phyloP scores from a whole-genome alignment of 2,329 filamentous ascomycete species.

The Xylariomycetidae sp. region DNA sequence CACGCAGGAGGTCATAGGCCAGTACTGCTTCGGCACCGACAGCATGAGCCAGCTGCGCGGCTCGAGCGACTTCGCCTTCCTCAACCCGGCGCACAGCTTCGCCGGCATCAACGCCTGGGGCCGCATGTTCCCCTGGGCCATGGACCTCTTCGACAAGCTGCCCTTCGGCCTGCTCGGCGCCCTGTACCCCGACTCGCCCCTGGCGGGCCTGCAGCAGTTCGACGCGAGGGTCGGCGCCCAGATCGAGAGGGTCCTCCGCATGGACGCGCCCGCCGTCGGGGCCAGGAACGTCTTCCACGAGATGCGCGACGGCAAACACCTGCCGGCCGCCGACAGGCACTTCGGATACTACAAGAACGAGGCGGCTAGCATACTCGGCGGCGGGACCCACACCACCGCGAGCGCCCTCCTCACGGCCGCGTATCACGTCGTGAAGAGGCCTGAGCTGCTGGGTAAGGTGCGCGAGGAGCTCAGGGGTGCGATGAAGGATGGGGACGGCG shows the following conservation, averaged over 20 bases:
- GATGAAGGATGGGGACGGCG: slow-evolving; percentile 1
- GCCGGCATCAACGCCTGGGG: slow-evolving; percentile 1
- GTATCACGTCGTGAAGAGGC: slow-evolving; percentile 6
- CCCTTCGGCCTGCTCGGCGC: background rate
- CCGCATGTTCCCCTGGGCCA: slow-evolving; percentile 3
- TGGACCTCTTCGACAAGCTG: slow-evolving; percentile 1
- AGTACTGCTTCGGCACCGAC: slow-evolving; percentile 3
- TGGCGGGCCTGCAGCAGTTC: background rate
- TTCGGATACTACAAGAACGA: slow-evolving; percentile 4
- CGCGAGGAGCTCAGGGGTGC: slow-evolving; percentile 5
- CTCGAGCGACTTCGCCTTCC: slow-evolving; percentile 1
- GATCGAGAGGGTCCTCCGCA: slow-evolving; percentile 1
- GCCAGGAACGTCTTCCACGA: slow-evolving; percentile 8
- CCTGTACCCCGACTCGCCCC: background rate
- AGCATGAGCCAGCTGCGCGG: slow-evolving; percentile 2
- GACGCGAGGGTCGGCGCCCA: background rate
- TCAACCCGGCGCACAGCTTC: background rate
- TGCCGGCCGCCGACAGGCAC: slow-evolving; percentile 3
- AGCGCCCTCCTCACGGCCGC: slow-evolving; percentile 5
- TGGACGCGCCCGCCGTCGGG: slow-evolving; percentile 2
- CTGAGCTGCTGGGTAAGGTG: slow-evolving; percentile 3
- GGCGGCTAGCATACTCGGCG: slow-evolving; percentile 7
- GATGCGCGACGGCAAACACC: slow-evolving; percentile 6
- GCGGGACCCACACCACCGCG: slow-evolving; percentile 8
- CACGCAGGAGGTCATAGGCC: slow-evolving; percentile 4